Conservation (phyloP, 1,284 basidiomycete genomes). For the Boletus smithii region DNA sequence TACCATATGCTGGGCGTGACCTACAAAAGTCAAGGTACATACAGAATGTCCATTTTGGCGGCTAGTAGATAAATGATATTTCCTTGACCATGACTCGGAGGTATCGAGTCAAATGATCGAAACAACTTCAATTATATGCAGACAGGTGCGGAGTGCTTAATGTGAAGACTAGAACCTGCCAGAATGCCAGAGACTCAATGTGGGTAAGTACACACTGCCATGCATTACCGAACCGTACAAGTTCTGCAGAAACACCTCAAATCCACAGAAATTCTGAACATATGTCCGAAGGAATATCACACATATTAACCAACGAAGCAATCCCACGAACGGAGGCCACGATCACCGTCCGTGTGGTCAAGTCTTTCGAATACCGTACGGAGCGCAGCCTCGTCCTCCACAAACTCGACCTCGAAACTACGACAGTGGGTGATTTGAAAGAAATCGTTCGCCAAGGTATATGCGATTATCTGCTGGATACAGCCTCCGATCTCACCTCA, state of each 20-base stretch:
- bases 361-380: slow-evolving; percentile 91
- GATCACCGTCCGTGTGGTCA: slow-evolving; percentile 91
- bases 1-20: too few species aligned
- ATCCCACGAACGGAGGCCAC: slow-evolving; percentile 72
- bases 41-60: too few species aligned
- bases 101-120: too few species aligned
- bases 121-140: too few species aligned
- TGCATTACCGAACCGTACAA: background rate
- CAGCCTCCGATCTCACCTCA: slow-evolving; percentile 10
- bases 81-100: too few species aligned
- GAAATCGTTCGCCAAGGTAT: slow-evolving; percentile 63
- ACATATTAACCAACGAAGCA: slow-evolving; percentile 61
- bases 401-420: slow-evolving; percentile 74
- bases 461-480: slow-evolving; percentile 5
- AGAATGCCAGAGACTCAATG: too few species aligned
- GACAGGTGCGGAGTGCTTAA: too few species aligned
- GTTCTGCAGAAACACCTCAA: slow-evolving; percentile 15
- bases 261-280: background rate
- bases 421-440: slow-evolving; percentile 78
- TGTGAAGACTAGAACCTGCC: too few species aligned
- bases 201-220: too few species aligned
- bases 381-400: slow-evolving; percentile 86
- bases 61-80: too few species aligned
- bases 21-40: too few species aligned
- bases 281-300: slow-evolving; percentile 46